Conservation (phyloP, 2,329 filamentous ascomycete species). For the Fusarium brevicatenulatum region DNA sequence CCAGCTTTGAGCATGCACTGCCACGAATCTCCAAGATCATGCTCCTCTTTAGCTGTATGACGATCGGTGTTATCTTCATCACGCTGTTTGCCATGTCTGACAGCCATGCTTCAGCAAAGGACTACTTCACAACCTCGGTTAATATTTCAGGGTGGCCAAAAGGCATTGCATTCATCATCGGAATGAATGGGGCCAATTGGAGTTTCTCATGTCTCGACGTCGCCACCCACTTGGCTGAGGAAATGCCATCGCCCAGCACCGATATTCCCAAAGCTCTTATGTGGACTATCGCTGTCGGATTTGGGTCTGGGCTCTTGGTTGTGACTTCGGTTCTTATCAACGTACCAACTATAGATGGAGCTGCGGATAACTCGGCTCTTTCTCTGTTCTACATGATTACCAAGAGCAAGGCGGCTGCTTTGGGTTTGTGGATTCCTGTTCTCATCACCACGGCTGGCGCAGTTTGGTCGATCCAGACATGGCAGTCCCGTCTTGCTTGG, state of each 20-base stretch:
- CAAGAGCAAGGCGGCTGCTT: neutral
- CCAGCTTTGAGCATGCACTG: neutral
- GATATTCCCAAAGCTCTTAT: slow-evolving; percentile 6
- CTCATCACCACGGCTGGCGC: neutral
- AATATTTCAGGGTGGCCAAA: slow-evolving; percentile 11
- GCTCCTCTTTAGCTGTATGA: neutral
- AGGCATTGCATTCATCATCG: slow-evolving; percentile 2
- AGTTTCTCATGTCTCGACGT: slow-evolving; percentile 4
- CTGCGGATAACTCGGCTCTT: slow-evolving; percentile 1
- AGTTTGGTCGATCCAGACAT: slow-evolving; percentile 12
- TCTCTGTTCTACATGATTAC: slow-evolving; percentile 5
- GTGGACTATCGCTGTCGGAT: slow-evolving; percentile 5
- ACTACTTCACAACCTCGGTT: neutral
- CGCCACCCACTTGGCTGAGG: slow-evolving; percentile 5
- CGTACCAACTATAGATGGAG: neutral
- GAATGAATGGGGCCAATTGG: slow-evolving; percentile 4
- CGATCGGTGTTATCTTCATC: neutral
- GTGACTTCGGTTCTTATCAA: neutral
- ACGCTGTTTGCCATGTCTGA: neutral
- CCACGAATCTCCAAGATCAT: neutral
- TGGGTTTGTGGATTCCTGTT: slow-evolving; percentile 4
- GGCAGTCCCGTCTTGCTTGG: slow-evolving; percentile 4
- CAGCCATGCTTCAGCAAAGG: neutral
- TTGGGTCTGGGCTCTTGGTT: neutral
- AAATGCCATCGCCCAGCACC: neutral